phyloP scores from a whole-genome alignment of 2,329 filamentous ascomycete genomes.

The Curvularia spicifera region DNA sequence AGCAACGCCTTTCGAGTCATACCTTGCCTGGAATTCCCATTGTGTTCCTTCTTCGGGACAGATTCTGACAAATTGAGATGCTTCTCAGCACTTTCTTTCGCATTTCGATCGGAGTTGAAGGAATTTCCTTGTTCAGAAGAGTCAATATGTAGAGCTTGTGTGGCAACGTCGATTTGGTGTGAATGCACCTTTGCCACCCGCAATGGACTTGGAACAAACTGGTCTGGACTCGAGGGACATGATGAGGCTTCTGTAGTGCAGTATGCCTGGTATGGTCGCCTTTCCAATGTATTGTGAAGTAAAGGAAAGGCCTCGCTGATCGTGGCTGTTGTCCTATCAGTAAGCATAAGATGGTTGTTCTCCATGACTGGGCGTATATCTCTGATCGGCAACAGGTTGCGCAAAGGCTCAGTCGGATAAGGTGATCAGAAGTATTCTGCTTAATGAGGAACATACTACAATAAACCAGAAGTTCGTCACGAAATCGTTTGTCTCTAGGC shows the following conservation, averaged over 20 bases:
- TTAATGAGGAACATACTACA: background rate
- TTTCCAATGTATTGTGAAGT: background rate
- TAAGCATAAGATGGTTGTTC: background rate
- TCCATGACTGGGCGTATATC: background rate
- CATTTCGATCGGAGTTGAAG: background rate
- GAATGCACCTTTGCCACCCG: background rate
- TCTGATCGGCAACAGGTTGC: background rate
- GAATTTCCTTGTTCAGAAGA: background rate
- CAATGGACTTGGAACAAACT: slow-evolving; percentile 16
- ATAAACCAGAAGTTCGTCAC: slow-evolving; percentile 1
- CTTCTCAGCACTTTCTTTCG: slow-evolving; percentile 2
- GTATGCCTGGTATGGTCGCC: slow-evolving; percentile 28
- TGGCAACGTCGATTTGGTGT: background rate
- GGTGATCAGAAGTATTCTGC: background rate
- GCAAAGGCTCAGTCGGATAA: background rate
- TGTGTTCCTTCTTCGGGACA: slow-evolving; percentile 4
- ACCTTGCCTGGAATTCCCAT: slow-evolving; percentile 2
- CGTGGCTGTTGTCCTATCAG: background rate
- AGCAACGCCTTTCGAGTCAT: slow-evolving; percentile 1
- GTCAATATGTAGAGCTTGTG: background rate
- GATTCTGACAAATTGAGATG: slow-evolving; percentile 1
- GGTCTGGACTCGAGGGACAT: slow-evolving; percentile 22
- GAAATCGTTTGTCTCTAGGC: background rate
- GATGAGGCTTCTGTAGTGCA: slow-evolving; percentile 30
- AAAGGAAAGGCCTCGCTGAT: slow-evolving; percentile 7